Evolutionary conservation across 306 rosid species (phyloP).

Genomic region (Prunus padus): DNA sequence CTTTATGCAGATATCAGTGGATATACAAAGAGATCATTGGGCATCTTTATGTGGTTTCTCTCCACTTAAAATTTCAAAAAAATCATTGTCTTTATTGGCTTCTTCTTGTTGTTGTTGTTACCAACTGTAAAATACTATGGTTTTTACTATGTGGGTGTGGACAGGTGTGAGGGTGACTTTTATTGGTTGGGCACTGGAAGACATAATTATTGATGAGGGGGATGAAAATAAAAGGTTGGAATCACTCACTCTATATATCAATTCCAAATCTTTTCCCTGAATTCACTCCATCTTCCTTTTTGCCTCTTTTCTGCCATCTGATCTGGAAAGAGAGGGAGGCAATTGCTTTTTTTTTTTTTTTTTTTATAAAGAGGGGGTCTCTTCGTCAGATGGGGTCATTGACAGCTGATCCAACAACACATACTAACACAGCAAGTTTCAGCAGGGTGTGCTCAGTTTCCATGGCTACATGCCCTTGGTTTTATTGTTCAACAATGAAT

Average conservation of each 20-base stretch:
- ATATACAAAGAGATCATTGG: constrained; percentile 14
- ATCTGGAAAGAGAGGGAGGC: constrained; percentile 37
- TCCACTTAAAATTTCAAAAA: not conserved
- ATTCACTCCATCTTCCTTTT: constrained; percentile 31
- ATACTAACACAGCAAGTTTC: constrained; percentile 20
- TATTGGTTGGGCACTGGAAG: constrained; percentile 21
- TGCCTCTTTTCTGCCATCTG: constrained; percentile 39
- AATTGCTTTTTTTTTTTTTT: constrained; percentile 22
- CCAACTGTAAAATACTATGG: constrained; percentile 27
- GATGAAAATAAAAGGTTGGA: constrained; percentile 24
- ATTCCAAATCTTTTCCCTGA: constrained; percentile 10
- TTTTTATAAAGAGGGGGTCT: constrained; percentile 17
- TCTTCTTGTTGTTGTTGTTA: not conserved
- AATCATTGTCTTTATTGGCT: not conserved
- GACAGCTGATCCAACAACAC: constrained; percentile 38
- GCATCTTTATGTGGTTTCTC: not conserved
- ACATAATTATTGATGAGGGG: constrained; percentile 29
- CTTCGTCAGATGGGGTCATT: constrained; percentile 34
- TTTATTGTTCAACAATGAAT: constrained; percentile 7
- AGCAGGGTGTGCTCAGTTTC: constrained; percentile 6
- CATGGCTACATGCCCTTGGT: constrained; percentile 21
- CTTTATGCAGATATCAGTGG: constrained; percentile 21
- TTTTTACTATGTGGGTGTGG: constrained; percentile 16
- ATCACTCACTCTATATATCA: constrained; percentile 18
- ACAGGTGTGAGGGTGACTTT: constrained; percentile 29